Evolutionary conservation across 2,329 filamentous ascomycete genomes (phyloP), one percentile per base, ranked within the genome.

Genomic region (Fusarium nurragi): DNA sequence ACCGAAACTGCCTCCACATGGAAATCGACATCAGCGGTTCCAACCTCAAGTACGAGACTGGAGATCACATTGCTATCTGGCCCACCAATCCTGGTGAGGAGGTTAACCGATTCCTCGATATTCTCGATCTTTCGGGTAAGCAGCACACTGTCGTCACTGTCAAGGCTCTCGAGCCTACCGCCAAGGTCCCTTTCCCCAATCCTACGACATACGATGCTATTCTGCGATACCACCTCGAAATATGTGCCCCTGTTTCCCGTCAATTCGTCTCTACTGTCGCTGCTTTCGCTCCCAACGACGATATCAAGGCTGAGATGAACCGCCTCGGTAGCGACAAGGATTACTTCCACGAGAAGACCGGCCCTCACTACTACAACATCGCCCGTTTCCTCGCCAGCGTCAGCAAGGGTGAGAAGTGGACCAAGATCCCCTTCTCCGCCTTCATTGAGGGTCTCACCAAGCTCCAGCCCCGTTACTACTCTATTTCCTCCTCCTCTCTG

Each of bases 401-500:
- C 64, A 85, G 88, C 71, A 88, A 90, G 30, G 88, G 90, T 45
- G 82, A 91, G 78, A 88, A 88, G 58, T 99, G 95, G 91, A 82
- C 87, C 52, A 89, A 88, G 52, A 88, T 97, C 54, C 96, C 95
- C 16, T 98, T 99, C 81, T 97, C 95, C 10, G 89, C 94, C 71
- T 89, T 98, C 71, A 93, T 99, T 68, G 95, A 99, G 83, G 91
- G 93, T 67, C 79, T 99, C 62, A 92, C 89, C 79, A 98, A 97
- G 83, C 88, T 99, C 55, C 95, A 99, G 78, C 94, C 95, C 36
- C 92, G 95, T 46, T 99, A 98, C 84, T 99, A 99, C 83, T 99
- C 96, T 46, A 99, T 99, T 77, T 99, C 95, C 3, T 99, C 96
- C 2, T 98, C 95, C 1, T 97, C 95, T 8, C 78, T 93, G 10